A percentile compares a stretch with the other conserved stretches of the same genome.
These are phyloP conservation scores for Epichloe baconii DNA, from an alignment of 2,329 filamentous ascomycete genomes.

Conservation along the genomic window DNA sequence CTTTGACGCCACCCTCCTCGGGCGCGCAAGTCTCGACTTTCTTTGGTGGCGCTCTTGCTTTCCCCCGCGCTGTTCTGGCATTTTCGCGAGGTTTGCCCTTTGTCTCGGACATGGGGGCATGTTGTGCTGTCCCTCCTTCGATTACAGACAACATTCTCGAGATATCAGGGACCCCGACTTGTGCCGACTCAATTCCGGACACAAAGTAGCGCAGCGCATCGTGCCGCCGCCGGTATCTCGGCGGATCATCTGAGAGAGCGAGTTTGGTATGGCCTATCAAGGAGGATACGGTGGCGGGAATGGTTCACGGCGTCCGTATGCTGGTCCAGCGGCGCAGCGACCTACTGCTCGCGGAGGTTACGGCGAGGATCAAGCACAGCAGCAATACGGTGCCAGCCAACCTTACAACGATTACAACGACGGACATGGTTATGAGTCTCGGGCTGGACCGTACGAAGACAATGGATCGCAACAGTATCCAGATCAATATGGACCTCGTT, in stretches of 20 bases:
- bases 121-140: not conserved
- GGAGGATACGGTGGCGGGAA: constrained; percentile 24
- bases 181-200: no score
- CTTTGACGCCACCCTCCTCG: not conserved
- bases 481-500: constrained; percentile 25
- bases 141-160: not conserved
- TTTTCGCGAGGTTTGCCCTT: not conserved
- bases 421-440: constrained; percentile 32
- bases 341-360: constrained; percentile 22
- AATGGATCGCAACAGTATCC: constrained; percentile 23
- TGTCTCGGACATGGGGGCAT: constrained; percentile 2
- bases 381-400: constrained; percentile 23
- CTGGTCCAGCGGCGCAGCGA: constrained; percentile 30
- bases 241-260: not conserved
- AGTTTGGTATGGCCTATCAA: constrained; percentile 36
- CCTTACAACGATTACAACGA: constrained; percentile 35
- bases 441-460: constrained; percentile 26
- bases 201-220: not conserved
- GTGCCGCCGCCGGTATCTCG: not conserved
- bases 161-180: not conserved
- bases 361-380: constrained; percentile 15
- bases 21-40: not conserved
- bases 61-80: not conserved
- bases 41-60: not conserved
- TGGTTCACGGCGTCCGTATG: constrained; percentile 35